These are phyloP conservation scores for Tulasnella sp. DNA, from an alignment of 768 basidiomycete genomes.

Conservation along the genomic window DNA sequence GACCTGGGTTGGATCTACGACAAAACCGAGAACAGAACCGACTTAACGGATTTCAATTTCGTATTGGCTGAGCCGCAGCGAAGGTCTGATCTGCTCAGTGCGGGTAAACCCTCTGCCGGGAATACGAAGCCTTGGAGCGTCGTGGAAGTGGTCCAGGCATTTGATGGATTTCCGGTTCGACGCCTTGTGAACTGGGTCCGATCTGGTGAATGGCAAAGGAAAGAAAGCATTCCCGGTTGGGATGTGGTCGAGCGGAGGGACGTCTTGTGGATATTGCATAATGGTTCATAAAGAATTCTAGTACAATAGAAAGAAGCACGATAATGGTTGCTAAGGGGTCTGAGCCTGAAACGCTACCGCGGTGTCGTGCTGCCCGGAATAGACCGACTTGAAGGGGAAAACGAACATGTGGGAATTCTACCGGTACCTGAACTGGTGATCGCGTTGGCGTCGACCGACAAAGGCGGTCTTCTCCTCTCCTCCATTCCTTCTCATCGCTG, in stretches of 20 bases:
- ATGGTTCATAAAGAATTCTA: not conserved
- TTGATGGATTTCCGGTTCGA: conserved; percentile 37
- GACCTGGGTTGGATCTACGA: conserved; percentile 60
- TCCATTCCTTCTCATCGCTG: conserved; percentile 6
- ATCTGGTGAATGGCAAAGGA: not conserved
- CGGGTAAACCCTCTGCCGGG: conserved; percentile 3
- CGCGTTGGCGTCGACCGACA: conserved; percentile 11
- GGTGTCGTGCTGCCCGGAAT: not conserved
- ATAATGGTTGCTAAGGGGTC: not conserved
- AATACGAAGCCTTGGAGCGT: conserved; percentile 40
- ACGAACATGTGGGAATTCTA: conserved; percentile 5
- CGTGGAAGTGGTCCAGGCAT: conserved; percentile 46
- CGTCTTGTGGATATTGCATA: conserved; percentile 23
- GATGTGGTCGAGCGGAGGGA: not conserved
- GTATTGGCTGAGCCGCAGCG: conserved; percentile 50
- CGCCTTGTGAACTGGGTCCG: conserved; percentile 30
- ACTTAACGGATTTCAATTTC: conserved; percentile 51
- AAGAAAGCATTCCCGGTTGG: not conserved
- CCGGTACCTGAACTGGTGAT: not conserved
- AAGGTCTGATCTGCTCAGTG: conserved; percentile 31
- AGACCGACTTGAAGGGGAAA: not conserved
- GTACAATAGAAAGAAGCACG: not conserved
- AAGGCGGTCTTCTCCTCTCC: not conserved
- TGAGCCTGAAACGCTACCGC: conserved; percentile 2
- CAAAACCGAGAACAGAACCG: conserved; percentile 68